Percentiles rank a stretch among this genome's conserved stretches.
These are phyloP conservation scores for Penicillium verhagenii DNA, from an alignment of 495 filamentous ascomycete species.

Conservation along the genomic window DNA sequence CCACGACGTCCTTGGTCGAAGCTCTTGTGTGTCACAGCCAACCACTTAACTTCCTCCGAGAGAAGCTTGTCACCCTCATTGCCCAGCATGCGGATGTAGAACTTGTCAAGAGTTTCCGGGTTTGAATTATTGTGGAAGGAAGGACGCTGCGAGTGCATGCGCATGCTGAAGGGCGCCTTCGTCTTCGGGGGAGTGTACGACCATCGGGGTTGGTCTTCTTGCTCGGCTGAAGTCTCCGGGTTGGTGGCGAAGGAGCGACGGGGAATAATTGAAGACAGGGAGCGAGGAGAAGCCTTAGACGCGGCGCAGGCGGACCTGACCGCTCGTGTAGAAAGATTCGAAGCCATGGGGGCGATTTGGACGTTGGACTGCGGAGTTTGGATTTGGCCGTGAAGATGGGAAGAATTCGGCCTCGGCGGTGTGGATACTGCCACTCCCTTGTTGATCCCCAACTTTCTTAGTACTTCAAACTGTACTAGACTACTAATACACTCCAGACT, in stretches of 20 bases:
- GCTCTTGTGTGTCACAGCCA: constrained; percentile 96
- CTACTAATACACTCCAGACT: not conserved
- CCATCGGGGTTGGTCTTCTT: constrained; percentile 68
- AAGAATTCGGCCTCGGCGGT: constrained; percentile 34
- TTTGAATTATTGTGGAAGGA: constrained; percentile 71
- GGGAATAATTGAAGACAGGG: constrained; percentile 15
- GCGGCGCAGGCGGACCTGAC: constrained; percentile 36
- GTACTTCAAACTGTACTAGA: not conserved
- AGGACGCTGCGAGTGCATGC: constrained; percentile 44
- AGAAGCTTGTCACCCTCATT: constrained; percentile 66
- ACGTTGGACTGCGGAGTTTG: constrained; percentile 12
- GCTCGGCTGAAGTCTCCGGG: constrained; percentile 22
- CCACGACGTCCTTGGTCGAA: constrained; percentile 93
- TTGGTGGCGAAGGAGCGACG: constrained; percentile 28
- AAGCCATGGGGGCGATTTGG: constrained; percentile 40
- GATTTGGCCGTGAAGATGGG: constrained; percentile 18
- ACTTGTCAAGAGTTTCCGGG: constrained; percentile 65
- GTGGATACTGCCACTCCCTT: constrained; percentile 24
- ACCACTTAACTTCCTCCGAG: constrained; percentile 91
- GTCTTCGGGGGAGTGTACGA: constrained; percentile 73
- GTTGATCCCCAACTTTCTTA: not conserved
- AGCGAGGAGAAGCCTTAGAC: constrained; percentile 20
- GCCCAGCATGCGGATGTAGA: constrained; percentile 73
- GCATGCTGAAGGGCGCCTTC: constrained; percentile 66
- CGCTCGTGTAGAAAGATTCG: constrained; percentile 35